Base-by-base conservation (phyloP, 164 flowering plant genomes). In the Protea cynaroides region DNA sequence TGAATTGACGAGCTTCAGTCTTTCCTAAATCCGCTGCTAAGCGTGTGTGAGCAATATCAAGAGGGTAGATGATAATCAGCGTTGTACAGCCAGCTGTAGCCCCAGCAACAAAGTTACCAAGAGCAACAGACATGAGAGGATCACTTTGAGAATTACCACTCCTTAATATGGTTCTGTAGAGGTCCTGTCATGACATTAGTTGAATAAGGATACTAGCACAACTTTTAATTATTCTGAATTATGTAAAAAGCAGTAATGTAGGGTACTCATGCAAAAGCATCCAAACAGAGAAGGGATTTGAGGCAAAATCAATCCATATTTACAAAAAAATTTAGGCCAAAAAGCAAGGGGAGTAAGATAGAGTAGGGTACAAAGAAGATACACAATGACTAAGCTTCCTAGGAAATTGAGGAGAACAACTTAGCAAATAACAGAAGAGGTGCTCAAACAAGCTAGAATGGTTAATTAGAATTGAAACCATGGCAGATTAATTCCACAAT, bases 31-130 rank as follows among this genome's bases (percentile, higher is more conserved):
- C 99, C 9, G 96, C 97, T 46, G 99, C 97, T 10, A 94, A 89
- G 63, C 99, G 92, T 1, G 99, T 91, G 74, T 94, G 99, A 21
- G 99, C 96, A 65, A 94, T 94, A 63, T 91, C 99, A 29, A 94
- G 94, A 1, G 99, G 99, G 74, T 94, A 94, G 68, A 89, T 80
- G 57, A 91, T 65, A 57, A 94, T 63, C 65, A 94, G 70, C 17
- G 97, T 81, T 24, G 99, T 85, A 68, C 99, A 94, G 38, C 99
- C 97, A 54, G 99, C 99, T 58, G 85, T 88, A 55, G 96, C 83
- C 21, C 99, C 99, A 4, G 99, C 96, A 38, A 82, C 46, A 70
- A 94, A 89, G 69, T 94, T 94, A 37, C 89, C 82, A 25, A 84
- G 69, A 50, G 86, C 66, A 36, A 94, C 93, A 9, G 89, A 69